Percentiles rank a stretch among this genome's conserved stretches.
Evolutionary conservation across 73 alveolate species (phyloP).

Genomic region (Stentor roeselii): DNA sequence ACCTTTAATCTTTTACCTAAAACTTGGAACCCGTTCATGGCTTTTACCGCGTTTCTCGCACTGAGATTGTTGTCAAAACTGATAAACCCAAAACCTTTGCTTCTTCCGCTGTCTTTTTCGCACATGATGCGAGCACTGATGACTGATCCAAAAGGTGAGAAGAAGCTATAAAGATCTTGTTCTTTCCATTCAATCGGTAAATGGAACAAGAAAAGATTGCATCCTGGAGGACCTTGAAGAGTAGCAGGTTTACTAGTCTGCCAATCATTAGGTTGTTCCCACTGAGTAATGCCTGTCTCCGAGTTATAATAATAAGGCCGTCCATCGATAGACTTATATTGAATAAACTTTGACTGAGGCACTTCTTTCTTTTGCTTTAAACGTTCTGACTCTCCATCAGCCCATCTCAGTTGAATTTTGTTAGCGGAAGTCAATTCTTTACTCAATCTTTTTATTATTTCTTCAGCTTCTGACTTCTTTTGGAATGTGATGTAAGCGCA

Average conservation of each 20-base stretch:
- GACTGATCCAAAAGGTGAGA: conserved; percentile 29
- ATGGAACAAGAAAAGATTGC: conserved; percentile 43
- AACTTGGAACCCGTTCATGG: conserved; percentile 35
- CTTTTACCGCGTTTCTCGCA: conserved; percentile 37
- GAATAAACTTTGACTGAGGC: conserved; percentile 4
- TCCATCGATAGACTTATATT: conserved; percentile 19
- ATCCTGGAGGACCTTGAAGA: conserved; percentile 35
- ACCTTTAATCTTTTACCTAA: conserved; percentile 45
- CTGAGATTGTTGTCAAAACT: conserved; percentile 30
- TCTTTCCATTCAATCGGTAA: conserved; percentile 49
- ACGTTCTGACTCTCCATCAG: conserved; percentile 12
- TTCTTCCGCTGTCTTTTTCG: conserved; percentile 38
- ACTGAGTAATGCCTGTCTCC: conserved; percentile 26
- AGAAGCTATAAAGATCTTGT: conserved; percentile 25
- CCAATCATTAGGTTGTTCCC: conserved; percentile 36
- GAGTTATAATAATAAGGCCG: conserved; percentile 27
- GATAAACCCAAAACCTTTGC: conserved; percentile 42
- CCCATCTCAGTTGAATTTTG: neutral
- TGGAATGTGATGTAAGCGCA: neutral
- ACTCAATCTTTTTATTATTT: neutral
- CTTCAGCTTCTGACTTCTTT: neutral
- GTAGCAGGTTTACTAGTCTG: neutral
- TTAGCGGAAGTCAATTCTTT: neutral
- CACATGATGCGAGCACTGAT: conserved; percentile 41
- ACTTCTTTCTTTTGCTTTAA: neutral